These are phyloP conservation scores for Stephanodiscus minutulus DNA, from an alignment of 108 stramenopile species.

Conservation along the genomic window DNA sequence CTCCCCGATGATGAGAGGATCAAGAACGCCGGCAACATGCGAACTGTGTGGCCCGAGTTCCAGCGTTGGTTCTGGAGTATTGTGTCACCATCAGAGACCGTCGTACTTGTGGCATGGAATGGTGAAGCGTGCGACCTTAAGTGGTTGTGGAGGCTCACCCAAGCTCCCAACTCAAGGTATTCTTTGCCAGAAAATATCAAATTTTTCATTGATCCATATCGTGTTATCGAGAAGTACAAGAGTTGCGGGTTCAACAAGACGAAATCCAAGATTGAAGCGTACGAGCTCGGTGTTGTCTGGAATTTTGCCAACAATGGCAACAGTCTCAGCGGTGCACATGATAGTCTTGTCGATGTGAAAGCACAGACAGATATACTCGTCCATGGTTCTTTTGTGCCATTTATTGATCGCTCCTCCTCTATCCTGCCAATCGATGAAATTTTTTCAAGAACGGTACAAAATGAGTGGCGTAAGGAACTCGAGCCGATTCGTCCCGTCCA, in stretches of 20 bases:
- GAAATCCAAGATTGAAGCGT: not conserved
- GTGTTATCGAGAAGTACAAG: not conserved
- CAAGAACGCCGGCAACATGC: too few species aligned
- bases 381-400: not conserved
- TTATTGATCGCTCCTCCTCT: not conserved
- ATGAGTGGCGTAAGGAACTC: constrained; percentile 1
- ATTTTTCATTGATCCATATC: constrained; percentile 11
- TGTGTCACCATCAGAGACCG: too few species aligned
- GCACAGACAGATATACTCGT: constrained; percentile 4
- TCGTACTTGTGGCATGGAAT: constrained; percentile 4
- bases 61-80: too few species aligned
- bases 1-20: too few species aligned
- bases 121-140: constrained; percentile 7
- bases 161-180: not conserved
- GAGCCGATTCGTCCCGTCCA: constrained; percentile 20
- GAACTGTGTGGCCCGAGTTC: too few species aligned
- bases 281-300: constrained; percentile 6
- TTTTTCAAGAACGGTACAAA: not conserved
- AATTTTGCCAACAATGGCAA: not conserved
- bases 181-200: not conserved
- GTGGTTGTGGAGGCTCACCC: constrained; percentile 18
- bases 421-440: not conserved
- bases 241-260: not conserved
- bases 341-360: constrained; percentile 7
- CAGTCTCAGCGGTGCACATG: constrained; percentile 16